Conservation (phyloP, 805 yeast species). For the Suhomyces sp. region DNA sequence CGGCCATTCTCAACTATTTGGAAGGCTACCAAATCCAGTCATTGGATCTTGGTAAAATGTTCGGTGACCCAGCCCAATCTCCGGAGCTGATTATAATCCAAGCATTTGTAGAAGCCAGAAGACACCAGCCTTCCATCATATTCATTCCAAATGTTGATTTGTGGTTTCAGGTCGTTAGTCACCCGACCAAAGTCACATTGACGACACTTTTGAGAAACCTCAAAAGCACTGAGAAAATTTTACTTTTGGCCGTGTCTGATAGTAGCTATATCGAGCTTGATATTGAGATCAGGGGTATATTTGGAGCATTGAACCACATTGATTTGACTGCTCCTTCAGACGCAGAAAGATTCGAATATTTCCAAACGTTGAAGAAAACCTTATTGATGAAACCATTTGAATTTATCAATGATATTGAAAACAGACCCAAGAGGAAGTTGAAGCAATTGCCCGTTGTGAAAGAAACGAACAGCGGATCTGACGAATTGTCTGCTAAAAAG, state of each 20-base stretch:
- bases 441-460: conserved; percentile 36
- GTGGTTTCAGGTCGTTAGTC: conserved; percentile 68
- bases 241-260: conserved; percentile 73
- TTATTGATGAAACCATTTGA: conserved; percentile 66
- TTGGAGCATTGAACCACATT: conserved; percentile 55
- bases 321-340: conserved; percentile 41
- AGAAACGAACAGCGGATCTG: conserved; percentile 14
- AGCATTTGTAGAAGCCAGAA: conserved; percentile 78
- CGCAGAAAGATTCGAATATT: conserved; percentile 55
- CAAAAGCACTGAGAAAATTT: conserved; percentile 66
- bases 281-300: conserved; percentile 49
- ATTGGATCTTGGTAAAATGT: conserved; percentile 73
- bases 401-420: conserved; percentile 60
- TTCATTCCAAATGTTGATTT: conserved; percentile 79
- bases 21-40: conserved; percentile 91
- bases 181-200: conserved; percentile 68
- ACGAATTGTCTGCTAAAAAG: conserved; percentile 36
- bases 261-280: conserved; percentile 37
- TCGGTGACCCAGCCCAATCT: conserved; percentile 74
- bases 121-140: conserved; percentile 85
- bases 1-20: conserved; percentile 75
- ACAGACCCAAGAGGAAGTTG: conserved; percentile 50
- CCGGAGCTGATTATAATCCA: conserved; percentile 84
- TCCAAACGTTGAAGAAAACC: conserved; percentile 50
- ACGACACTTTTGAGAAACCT: conserved; percentile 66